phyloP scores from a whole-genome alignment of 2,329 filamentous ascomycete species.

The Ramularia collo-cygni region DNA sequence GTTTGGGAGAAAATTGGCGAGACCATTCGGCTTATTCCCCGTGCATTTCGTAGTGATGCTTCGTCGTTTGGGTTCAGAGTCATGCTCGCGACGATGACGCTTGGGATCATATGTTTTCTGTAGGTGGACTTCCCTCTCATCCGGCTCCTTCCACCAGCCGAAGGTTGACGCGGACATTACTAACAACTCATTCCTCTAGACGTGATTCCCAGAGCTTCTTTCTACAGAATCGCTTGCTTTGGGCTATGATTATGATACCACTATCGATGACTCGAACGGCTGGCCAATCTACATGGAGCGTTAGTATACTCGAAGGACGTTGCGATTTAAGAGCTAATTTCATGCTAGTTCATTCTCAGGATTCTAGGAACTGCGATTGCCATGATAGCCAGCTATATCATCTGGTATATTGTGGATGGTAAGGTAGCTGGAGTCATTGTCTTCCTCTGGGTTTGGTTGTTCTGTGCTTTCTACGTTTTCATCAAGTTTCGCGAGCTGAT shows the following conservation, averaged over 20 bases:
- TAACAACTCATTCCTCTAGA: too few relatives aligned
- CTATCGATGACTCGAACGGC: conserved; percentile 63
- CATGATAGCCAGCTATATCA: conserved; percentile 56
- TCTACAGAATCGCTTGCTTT: conserved; percentile 57
- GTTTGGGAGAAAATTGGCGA: conserved; percentile 57
- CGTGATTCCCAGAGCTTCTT: conserved; percentile 65
- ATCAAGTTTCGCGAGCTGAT: conserved; percentile 61
- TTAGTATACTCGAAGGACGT: background rate
- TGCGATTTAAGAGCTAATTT: background rate
- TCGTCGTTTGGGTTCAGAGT: conserved; percentile 66
- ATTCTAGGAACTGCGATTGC: conserved; percentile 58
- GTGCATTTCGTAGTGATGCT: conserved; percentile 56
- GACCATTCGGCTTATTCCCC: conserved; percentile 49
- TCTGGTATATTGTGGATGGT: conserved; percentile 68
- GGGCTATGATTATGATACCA: conserved; percentile 52
- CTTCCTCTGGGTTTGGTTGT: conserved; percentile 58
- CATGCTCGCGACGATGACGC: conserved; percentile 63
- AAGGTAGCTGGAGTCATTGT: conserved; percentile 59
- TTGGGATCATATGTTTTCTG: conserved; percentile 62
- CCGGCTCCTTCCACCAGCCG: too few relatives aligned
- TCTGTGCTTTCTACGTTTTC: conserved; percentile 62
- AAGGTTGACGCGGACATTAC: too few relatives aligned
- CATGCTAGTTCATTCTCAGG: conserved; percentile 47
- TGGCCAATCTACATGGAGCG: conserved; percentile 63
- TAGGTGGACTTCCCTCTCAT: too few relatives aligned